These are phyloP conservation scores for Lentinula raphanica DNA, from an alignment of 768 basidiomycete genomes.

Conservation along the genomic window DNA sequence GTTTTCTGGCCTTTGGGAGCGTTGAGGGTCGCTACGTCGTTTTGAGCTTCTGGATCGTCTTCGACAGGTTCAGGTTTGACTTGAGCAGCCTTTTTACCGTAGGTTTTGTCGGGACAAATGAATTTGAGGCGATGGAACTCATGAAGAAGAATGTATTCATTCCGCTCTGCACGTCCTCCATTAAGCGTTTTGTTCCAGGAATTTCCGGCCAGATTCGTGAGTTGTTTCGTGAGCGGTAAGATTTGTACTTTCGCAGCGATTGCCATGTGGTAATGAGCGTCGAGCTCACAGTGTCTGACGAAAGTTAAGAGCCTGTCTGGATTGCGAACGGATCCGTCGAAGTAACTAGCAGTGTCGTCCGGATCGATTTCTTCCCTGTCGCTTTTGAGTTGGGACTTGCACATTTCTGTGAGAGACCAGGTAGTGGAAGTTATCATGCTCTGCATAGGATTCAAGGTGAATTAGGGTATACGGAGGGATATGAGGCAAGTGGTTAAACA, in stretches of 20 bases:
- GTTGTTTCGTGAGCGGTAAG: constrained; percentile 83
- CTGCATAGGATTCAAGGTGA: constrained; percentile 30
- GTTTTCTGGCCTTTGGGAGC: constrained; percentile 56
- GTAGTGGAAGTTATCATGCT: constrained; percentile 97
- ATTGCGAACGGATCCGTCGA: constrained; percentile 75
- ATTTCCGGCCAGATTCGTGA: constrained; percentile 95
- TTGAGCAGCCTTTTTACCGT: constrained; percentile 64
- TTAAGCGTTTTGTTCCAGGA: constrained; percentile 98
- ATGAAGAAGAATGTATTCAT: constrained; percentile 97
- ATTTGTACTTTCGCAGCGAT: constrained; percentile 93
- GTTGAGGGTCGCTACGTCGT: too few species aligned
- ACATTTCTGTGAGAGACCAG: constrained; percentile 98
- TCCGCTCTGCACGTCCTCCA: constrained; percentile 96
- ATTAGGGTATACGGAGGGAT: not conserved
- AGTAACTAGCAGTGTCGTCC: constrained; percentile 87
- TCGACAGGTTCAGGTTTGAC: constrained; percentile 45
- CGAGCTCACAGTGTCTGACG: constrained; percentile 89
- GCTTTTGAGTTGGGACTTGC: constrained; percentile 78
- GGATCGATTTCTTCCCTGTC: constrained; percentile 93
- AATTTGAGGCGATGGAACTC: constrained; percentile 97
- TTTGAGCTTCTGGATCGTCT: constrained; percentile 44
- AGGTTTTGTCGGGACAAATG: constrained; percentile 92
- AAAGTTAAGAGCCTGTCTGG: constrained; percentile 82
- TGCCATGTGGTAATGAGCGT: constrained; percentile 97
- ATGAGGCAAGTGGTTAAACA: constrained; percentile 12